Evolutionary conservation across 768 basidiomycete genomes (phyloP).

Genomic region (Scleroderma citrinum): DNA sequence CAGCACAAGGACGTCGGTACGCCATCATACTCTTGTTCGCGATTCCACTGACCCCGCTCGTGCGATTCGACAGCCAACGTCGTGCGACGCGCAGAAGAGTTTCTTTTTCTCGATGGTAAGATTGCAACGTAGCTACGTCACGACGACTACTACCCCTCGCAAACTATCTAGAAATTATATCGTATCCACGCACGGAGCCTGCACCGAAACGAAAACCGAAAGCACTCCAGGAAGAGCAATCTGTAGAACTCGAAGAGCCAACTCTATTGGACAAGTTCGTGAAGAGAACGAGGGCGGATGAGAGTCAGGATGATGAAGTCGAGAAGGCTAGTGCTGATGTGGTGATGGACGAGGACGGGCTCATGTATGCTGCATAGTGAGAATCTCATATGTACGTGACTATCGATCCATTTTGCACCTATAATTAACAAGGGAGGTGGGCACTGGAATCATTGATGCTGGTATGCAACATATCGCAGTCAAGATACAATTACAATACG

Average conservation of each 20-base stretch:
- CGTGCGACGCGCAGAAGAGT: conserved; percentile 66
- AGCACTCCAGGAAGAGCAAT: conserved; percentile 15
- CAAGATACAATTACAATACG: no score
- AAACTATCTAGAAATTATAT: conserved; percentile 47
- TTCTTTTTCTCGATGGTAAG: conserved; percentile 71
- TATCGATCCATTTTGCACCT: no score
- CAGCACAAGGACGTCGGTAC: conserved; percentile 77
- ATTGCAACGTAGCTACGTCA: background rate
- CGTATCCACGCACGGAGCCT: conserved; percentile 41
- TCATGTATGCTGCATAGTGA: conserved; percentile 40
- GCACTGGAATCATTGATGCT: no score
- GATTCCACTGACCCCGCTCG: background rate
- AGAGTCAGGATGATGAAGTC: background rate
- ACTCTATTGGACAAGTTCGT: conserved; percentile 51
- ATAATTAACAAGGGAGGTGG: no score
- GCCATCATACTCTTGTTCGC: conserved; percentile 14
- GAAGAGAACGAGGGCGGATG: conserved; percentile 20
- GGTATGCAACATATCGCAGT: no score
- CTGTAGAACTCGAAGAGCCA: conserved; percentile 21
- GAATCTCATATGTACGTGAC: background rate
- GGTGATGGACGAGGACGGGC: conserved; percentile 55
- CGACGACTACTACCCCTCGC: background rate
- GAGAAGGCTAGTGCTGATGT: conserved; percentile 26
- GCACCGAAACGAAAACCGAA: conserved; percentile 41
- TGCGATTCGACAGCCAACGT: conserved; percentile 42